Evolutionary conservation across 108 stramenopile species (phyloP).

Genomic region (Discostella pseudostelligera): DNA sequence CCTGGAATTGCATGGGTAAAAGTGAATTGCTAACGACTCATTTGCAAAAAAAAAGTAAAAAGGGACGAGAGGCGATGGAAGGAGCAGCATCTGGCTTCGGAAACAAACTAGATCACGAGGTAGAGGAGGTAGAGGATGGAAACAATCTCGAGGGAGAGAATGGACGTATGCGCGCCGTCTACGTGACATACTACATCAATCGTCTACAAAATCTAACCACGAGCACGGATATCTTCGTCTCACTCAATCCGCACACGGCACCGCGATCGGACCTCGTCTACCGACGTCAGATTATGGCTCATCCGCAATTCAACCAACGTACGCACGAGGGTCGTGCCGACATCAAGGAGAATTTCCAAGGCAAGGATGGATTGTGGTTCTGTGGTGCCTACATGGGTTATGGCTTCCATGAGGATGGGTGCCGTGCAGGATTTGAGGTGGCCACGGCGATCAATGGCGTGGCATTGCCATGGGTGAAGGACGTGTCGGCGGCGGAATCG

Average conservation of each 20-base stretch:
- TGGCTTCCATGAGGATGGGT: conserved; percentile 98
- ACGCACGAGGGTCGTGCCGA: conserved; percentile 64
- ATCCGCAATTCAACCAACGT: conserved; percentile 87
- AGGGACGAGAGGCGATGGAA: conserved; percentile 61
- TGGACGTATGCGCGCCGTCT: conserved; percentile 79
- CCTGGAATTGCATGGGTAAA: conserved; percentile 93
- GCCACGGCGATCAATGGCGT: conserved; percentile 61
- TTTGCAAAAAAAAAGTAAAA: conserved; percentile 18
- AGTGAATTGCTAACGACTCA: conserved; percentile 39
- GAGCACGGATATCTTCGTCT: conserved; percentile 80
- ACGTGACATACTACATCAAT: conserved; percentile 97
- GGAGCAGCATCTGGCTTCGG: conserved; percentile 79
- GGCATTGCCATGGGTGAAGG: conserved; percentile 68
- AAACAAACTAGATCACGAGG: conserved; percentile 22
- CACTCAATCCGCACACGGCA: conserved; percentile 85
- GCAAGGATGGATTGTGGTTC: conserved; percentile 87
- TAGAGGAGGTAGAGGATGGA: conserved; percentile 10
- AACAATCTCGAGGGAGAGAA: conserved; percentile 54
- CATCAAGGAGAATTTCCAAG: conserved; percentile 64
- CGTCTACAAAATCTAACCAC: conserved; percentile 84
- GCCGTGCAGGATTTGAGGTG: conserved; percentile 81
- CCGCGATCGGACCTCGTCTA: conserved; percentile 58
- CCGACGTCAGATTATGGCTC: conserved; percentile 60
- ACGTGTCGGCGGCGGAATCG: neutral
- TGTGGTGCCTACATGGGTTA: conserved; percentile 93